phyloP scores from a whole-genome alignment of 2,329 filamentous ascomycete genomes.

The Fusarium sp. region DNA sequence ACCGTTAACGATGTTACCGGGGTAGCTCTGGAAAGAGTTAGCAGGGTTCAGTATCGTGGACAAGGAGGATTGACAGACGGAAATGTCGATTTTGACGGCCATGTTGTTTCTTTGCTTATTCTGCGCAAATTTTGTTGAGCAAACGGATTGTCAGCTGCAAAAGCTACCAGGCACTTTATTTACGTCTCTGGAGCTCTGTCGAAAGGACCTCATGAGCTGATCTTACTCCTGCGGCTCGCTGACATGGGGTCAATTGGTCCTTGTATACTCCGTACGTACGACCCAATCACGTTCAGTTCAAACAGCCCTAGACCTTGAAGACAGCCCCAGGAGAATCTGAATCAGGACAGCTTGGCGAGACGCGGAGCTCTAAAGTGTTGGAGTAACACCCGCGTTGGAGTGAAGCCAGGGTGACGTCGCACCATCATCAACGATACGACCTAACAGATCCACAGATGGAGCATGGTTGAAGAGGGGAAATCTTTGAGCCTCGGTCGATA shows the following conservation, averaged over 20 bases:
- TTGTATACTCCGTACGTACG: not conserved
- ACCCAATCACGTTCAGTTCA: not conserved
- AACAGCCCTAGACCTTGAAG: not conserved
- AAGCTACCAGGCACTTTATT: not conserved
- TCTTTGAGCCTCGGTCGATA: not conserved
- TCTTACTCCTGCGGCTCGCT: not conserved
- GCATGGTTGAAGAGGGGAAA: not conserved
- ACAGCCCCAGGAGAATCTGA: not conserved
- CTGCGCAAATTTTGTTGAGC: not conserved
- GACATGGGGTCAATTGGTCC: not conserved
- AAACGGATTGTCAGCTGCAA: not conserved
- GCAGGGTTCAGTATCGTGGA: not conserved
- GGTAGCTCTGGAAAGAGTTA: conserved; percentile 9
- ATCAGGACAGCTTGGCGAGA: not conserved
- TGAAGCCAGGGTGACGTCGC: not conserved
- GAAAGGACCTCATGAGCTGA: not conserved
- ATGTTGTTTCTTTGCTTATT: not conserved
- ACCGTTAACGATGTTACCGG: conserved; percentile 51
- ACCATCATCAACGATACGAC: not conserved
- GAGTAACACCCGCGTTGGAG: not conserved
- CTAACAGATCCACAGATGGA: not conserved
- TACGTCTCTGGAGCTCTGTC: not conserved
- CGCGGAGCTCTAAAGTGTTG: not conserved
- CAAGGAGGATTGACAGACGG: not conserved
- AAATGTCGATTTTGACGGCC: not conserved